Evolutionary conservation across 805 yeast species (phyloP).

Genomic region (Starmerella ratchasimensis): DNA sequence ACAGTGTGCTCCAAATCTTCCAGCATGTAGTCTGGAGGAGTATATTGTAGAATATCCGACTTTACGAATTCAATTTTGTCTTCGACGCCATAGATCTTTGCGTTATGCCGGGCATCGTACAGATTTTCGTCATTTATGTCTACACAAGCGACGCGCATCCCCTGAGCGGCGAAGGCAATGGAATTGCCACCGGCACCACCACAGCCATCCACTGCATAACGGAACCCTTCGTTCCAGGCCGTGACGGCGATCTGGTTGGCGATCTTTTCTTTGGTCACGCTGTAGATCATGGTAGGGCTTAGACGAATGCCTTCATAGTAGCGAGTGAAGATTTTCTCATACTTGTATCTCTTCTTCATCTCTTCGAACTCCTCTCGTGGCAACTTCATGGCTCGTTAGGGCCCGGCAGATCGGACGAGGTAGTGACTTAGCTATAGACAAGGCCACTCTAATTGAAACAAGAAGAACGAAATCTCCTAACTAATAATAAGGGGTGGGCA

Average conservation of each 20-base stretch:
- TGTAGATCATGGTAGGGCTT: slow-evolving; percentile 67
- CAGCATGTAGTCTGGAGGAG: slow-evolving; percentile 5
- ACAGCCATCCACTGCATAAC: slow-evolving; percentile 45
- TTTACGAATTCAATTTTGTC: slow-evolving; percentile 33
- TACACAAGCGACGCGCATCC: slow-evolving; percentile 19
- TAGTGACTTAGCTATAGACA: neutral
- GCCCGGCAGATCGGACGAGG: neutral
- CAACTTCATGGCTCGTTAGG: too few species aligned
- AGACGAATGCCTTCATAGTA: slow-evolving; percentile 57
- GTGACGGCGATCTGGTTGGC: slow-evolving; percentile 36
- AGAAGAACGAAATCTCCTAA: too few species aligned
- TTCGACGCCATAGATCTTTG: slow-evolving; percentile 38
- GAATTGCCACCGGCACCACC: slow-evolving; percentile 86
- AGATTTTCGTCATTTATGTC: slow-evolving; percentile 20
- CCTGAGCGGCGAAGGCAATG: slow-evolving; percentile 50
- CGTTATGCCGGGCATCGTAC: slow-evolving; percentile 35
- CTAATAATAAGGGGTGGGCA: too few species aligned
- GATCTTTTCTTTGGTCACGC: slow-evolving; percentile 71
- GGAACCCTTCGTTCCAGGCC: slow-evolving; percentile 13
- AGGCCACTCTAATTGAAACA: neutral
- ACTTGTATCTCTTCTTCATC: neutral
- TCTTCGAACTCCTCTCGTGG: neutral
- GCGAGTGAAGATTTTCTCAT: slow-evolving; percentile 40
- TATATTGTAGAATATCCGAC: slow-evolving; percentile 38
- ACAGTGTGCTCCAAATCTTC: slow-evolving; percentile 10